Base-by-base conservation (phyloP, 2,329 filamentous ascomycete species). In the Thielaviopsis ethacetica region DNA sequence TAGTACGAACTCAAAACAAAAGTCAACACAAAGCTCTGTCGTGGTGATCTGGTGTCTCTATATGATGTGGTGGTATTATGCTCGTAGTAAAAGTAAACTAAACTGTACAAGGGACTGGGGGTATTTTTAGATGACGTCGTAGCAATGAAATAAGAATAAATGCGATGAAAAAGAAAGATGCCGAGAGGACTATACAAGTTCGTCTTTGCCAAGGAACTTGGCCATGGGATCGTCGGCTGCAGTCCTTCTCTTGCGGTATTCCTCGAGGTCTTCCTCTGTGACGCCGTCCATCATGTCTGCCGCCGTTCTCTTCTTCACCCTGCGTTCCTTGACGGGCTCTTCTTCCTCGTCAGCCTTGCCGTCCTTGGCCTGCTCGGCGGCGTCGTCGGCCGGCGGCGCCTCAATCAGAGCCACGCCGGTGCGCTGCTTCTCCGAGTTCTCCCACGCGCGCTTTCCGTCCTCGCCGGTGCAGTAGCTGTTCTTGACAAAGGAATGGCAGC, bases 391-490 rank as follows among this genome's bases (percentile, higher is more conserved):
- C 19, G 62, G 54, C 12, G 57, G 58, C 9, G 62, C 63, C 21
- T 65, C 65, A n/a, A 72, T 66, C 57, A 78, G 66, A 54, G 69
- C 71, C 1, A 67, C 72, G 21, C 79, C 77, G 1, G 70, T 73
- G n/a, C 76, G 71, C 67, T 78, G 81, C 64, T 68, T 73, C 64
- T 93, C 84, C 0, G 88, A 83, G 59, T 87, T 85, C 65, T 91
- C 84, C 71, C 88, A 90, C 1, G 89, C 91, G 62, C 73, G 74
- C 69, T 83, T 94, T 41, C 93, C 93, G 61, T 87, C 88, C 62
- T 93, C 88, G 26, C 93, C 93, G 0, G 91, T 97, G 70, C 93
- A 98, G 67, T 97, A 98, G 67, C 90, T 95, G 71, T 98, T 97
- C 73, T 95, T 96, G 63, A 95, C 81, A 22, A 83, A 85, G 0